A percentile compares a stretch with the other conserved stretches of the same genome.
Conservation (phyloP, 192 early-diverging fungal species). For the Linnemannia hyalina region DNA sequence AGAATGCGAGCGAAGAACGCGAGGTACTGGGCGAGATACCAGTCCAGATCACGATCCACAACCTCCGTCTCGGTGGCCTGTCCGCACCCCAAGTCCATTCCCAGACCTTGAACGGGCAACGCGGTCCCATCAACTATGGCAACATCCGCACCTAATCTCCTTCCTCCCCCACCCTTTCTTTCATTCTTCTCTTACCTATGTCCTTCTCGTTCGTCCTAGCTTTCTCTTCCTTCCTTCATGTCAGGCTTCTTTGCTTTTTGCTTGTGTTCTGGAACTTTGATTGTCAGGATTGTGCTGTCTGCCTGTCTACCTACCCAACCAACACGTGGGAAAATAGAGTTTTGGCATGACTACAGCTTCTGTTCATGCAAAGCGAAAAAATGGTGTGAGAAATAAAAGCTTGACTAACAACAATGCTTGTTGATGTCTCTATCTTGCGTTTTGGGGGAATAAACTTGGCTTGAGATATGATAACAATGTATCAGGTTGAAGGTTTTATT, state of each 20-base stretch:
- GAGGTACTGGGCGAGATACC: constrained; percentile 20
- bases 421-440: no score
- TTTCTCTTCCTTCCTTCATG: not conserved
- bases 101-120: constrained; percentile 6
- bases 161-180: not conserved
- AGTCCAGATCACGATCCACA: constrained; percentile 27
- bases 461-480: no score
- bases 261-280: not conserved
- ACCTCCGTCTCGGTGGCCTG: constrained; percentile 26
- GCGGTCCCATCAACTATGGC: constrained; percentile 26
- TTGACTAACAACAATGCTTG: no score
- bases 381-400: not conserved
- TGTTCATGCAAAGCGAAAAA: not conserved
- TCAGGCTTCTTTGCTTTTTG: not conserved
- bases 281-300: not conserved
- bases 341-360: not conserved
- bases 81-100: not conserved
- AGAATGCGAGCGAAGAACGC: not conserved
- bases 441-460: no score
- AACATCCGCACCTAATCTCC: constrained; percentile 9
- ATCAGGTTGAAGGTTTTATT: no score
- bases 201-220: not conserved
- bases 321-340: not conserved
- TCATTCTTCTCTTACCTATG: not conserved
- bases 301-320: not conserved